A percentile compares a stretch with the other conserved stretches of the same genome.
phyloP scores from a whole-genome alignment of 2,329 filamentous ascomycete genomes.

The Apiospora marii region DNA sequence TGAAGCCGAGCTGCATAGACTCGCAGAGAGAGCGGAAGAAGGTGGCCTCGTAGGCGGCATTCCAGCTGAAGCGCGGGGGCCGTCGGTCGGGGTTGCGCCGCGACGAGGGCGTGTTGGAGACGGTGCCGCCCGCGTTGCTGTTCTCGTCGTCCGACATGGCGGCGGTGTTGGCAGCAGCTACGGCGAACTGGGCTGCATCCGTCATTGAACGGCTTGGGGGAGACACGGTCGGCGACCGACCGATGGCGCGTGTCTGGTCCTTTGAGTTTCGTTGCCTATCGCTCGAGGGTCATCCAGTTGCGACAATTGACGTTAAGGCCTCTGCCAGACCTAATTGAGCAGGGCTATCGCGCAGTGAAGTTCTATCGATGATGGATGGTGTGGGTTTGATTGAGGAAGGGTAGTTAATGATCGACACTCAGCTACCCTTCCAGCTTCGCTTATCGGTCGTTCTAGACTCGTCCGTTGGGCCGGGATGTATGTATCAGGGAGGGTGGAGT shows the following conservation, averaged over 20 bases:
- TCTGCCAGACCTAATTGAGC: neutral
- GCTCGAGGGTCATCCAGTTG: neutral
- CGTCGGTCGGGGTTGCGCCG: conserved; percentile 42
- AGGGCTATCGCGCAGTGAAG: neutral
- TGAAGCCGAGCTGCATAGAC: conserved; percentile 63
- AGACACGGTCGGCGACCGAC: neutral
- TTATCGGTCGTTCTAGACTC: conserved; percentile 24
- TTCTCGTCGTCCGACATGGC: conserved; percentile 43
- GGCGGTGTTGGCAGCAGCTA: conserved; percentile 2
- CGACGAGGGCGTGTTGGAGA: conserved; percentile 30
- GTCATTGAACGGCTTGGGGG: neutral
- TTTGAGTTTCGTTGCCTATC: neutral
- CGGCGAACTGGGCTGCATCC: conserved; percentile 16
- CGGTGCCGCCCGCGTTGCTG: conserved; percentile 26
- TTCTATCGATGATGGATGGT: neutral
- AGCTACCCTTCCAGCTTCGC: conserved; percentile 20
- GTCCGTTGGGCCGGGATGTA: conserved; percentile 22
- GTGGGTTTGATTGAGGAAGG: conserved; percentile 15
- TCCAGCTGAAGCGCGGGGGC: conserved; percentile 66
- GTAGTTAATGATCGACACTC: conserved; percentile 21
- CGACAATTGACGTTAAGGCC: neutral
- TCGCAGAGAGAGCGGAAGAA: conserved; percentile 69
- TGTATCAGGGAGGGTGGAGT: conserved; percentile 11
- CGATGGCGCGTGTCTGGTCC: neutral
- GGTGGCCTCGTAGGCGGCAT: conserved; percentile 63